phyloP scores from a whole-genome alignment of 2,329 filamentous ascomycete species.

The Malbranchea cinnamomea region DNA sequence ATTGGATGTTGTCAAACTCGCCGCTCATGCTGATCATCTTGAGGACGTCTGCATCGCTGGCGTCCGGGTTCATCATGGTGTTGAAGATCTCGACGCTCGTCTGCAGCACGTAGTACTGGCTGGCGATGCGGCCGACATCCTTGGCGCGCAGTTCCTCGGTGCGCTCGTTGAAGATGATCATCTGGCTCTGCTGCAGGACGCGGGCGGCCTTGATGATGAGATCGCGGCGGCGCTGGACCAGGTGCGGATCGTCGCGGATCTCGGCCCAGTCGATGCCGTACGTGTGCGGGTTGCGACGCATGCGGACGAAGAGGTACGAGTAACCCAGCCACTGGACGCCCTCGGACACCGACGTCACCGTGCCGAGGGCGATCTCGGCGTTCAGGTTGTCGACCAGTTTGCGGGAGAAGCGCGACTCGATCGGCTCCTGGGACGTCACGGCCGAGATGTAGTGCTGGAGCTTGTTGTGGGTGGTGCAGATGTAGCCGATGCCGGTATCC shows the following conservation, averaged over 20 bases:
- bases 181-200: slow-evolving; percentile 81
- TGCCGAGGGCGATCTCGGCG: slow-evolving; percentile 83
- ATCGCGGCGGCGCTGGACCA: slow-evolving; percentile 73
- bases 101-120: slow-evolving; percentile 91
- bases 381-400: slow-evolving; percentile 95
- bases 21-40: slow-evolving; percentile 97
- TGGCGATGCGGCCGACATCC: slow-evolving; percentile 90
- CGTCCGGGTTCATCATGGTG: slow-evolving; percentile 71
- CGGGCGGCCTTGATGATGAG: slow-evolving; percentile 78
- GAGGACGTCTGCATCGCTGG: slow-evolving; percentile 81
- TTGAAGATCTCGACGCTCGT: slow-evolving; percentile 95
- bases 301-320: slow-evolving; percentile 91
- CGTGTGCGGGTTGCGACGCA: slow-evolving; percentile 77
- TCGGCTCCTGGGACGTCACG: slow-evolving; percentile 89
- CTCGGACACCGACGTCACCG: slow-evolving; percentile 85
- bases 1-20: slow-evolving; percentile 95
- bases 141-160: slow-evolving; percentile 90
- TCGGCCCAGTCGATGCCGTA: slow-evolving; percentile 96
- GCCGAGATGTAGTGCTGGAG: slow-evolving; percentile 80
- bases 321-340: slow-evolving; percentile 97
- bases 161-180: slow-evolving; percentile 95
- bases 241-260: slow-evolving; percentile 68
- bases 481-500: slow-evolving; percentile 94
- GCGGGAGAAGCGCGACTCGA: slow-evolving; percentile 89
- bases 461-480: slow-evolving; percentile 91